A percentile compares a stretch with the other conserved stretches of the same genome.
These are phyloP conservation scores for Cladosporium velox DNA, from an alignment of 2,329 filamentous ascomycete genomes.

Conservation along the genomic window DNA sequence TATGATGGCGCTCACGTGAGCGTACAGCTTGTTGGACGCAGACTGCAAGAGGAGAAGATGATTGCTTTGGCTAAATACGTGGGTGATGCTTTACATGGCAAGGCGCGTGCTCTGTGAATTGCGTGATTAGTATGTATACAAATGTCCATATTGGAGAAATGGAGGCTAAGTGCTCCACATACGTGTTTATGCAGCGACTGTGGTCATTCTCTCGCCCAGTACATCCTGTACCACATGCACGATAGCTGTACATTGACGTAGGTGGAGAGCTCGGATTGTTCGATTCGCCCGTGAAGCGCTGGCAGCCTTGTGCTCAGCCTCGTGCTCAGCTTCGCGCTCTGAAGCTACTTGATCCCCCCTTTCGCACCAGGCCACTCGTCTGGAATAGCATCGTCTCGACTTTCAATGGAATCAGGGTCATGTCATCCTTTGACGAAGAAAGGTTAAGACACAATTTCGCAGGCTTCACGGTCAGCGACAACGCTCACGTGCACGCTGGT, in stretches of 20 bases:
- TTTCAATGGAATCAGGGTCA: neutral
- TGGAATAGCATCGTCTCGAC: neutral
- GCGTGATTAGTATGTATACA: neutral
- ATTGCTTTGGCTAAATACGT: conserved; percentile 39
- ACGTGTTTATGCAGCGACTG: neutral
- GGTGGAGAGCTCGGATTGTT: neutral
- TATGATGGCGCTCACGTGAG: conserved; percentile 42
- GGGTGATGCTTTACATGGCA: conserved; percentile 27
- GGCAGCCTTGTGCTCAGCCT: too few relatives aligned
- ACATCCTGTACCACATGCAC: neutral
- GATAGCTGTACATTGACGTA: neutral
- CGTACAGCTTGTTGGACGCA: conserved; percentile 39
- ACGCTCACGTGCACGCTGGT: neutral
- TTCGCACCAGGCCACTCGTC: neutral
- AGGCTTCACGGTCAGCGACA: neutral
- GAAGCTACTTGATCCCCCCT: neutral
- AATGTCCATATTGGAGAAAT: neutral
- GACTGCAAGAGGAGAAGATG: conserved; percentile 43
- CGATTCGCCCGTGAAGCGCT: neutral
- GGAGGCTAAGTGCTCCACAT: neutral
- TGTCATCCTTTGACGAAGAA: neutral
- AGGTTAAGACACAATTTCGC: neutral
- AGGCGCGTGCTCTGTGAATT: conserved; percentile 3
- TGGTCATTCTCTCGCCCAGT: too few relatives aligned
- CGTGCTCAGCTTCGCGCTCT: neutral